These are phyloP conservation scores for Euphorbia schlechtendalii DNA, from an alignment of 441 rosid genomes.

Conservation along the genomic window DNA sequence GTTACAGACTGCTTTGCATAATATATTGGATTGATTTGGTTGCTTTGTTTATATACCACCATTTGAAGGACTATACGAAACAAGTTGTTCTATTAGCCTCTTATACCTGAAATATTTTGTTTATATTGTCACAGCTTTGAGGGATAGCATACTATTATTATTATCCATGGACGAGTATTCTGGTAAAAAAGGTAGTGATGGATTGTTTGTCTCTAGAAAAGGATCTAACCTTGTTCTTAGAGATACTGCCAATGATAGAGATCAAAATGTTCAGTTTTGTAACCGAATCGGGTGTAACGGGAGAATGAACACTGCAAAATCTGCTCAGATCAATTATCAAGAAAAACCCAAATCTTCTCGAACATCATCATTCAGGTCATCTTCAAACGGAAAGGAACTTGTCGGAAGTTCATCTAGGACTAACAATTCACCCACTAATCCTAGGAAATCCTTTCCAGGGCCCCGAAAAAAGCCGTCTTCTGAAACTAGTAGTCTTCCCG, in stretches of 20 bases:
- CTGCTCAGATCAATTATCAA: conserved; percentile 34
- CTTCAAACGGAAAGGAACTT: conserved; percentile 61
- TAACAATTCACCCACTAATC: conserved; percentile 29
- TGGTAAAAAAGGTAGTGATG: conserved; percentile 48
- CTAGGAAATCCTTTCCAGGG: conserved; percentile 34
- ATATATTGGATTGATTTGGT: not conserved
- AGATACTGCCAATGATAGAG: conserved; percentile 49
- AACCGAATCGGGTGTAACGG: conserved; percentile 60
- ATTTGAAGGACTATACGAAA: not conserved
- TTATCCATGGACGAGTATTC: conserved; percentile 65
- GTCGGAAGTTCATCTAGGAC: conserved; percentile 63
- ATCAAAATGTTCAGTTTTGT: conserved; percentile 50
- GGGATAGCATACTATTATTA: conserved; percentile 8
- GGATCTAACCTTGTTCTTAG: conserved; percentile 49
- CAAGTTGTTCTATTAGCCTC: not conserved
- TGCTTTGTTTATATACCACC: not conserved
- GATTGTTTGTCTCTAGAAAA: conserved; percentile 43
- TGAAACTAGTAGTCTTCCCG: conserved; percentile 53
- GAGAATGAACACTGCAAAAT: conserved; percentile 49
- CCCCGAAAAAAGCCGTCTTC: conserved; percentile 42
- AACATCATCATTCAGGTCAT: conserved; percentile 40
- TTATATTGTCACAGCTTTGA: conserved; percentile 28
- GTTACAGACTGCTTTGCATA: not conserved
- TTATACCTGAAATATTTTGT: not conserved
- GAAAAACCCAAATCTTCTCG: conserved; percentile 53